These are phyloP conservation scores for Globisporangium solare DNA, from an alignment of 352 stramenopile species.

Conservation along the genomic window DNA sequence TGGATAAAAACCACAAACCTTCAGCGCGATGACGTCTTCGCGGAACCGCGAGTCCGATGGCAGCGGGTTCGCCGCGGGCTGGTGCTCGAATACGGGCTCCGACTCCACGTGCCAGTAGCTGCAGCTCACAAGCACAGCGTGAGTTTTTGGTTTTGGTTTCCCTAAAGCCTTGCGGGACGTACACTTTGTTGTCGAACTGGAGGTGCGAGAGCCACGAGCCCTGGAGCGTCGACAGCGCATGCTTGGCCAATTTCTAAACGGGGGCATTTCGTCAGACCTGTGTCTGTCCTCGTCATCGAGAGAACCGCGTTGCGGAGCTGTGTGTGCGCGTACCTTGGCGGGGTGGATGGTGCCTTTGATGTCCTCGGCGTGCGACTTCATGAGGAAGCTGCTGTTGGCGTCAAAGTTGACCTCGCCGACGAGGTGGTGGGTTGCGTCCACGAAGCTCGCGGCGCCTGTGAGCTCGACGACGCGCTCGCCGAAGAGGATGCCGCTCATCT, in stretches of 20 bases:
- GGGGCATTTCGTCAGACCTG: too few species aligned
- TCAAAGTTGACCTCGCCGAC: constrained; percentile 55
- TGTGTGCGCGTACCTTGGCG: too few species aligned
- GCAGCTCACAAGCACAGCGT: neutral
- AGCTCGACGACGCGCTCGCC: constrained; percentile 72
- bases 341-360: constrained; percentile 64
- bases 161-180: constrained; percentile 10
- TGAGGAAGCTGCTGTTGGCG: constrained; percentile 62
- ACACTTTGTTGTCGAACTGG: constrained; percentile 64
- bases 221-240: constrained; percentile 33
- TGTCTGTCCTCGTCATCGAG: too few species aligned
- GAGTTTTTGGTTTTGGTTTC: too few species aligned
- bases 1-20: constrained; percentile 28
- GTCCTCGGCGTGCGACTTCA: constrained; percentile 58
- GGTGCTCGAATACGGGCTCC: constrained; percentile 55
- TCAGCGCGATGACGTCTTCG: constrained; percentile 56
- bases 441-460: constrained; percentile 43
- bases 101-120: constrained; percentile 74
- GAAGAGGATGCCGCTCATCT: constrained; percentile 72
- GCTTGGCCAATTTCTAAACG: constrained; percentile 37
- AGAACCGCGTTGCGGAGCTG: too few species aligned
- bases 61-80: constrained; percentile 32
- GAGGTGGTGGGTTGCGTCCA: constrained; percentile 37
- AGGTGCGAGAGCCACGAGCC: constrained; percentile 73
- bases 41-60: constrained; percentile 60